Base-by-base conservation (phyloP, 306 rosid species). In the Cicer judaicum region DNA sequence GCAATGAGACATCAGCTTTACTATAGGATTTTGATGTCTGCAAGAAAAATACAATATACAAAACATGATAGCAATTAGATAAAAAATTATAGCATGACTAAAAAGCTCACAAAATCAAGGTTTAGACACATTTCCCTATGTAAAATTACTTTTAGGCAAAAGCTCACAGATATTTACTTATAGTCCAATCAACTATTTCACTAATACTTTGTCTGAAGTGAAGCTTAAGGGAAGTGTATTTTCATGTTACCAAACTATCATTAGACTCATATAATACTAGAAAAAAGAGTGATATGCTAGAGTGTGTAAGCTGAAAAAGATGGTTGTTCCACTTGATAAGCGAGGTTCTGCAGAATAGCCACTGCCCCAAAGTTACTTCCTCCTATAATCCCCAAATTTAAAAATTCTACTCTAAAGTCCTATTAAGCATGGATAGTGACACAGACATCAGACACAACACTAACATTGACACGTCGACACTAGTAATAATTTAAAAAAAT, bases 1-100 rank as follows among this genome's bases (percentile, higher is more conserved):
- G 98, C 86, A 70, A 83, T 10, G 87, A 76, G 8, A 93, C 88
- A 46, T 93, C 91, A 38, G 82, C 71, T 82, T 90, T 88, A 72
- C 79, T 79, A 84, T 82, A 89, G 74, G 81, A 52, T 80, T 87
- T 88, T 69, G 88, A 78, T 59, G 78, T 76, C 98, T 93, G 70
- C 73, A 72, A 78, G 61, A 38, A 84, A 63, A 66, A 84, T 36
- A 9, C 19, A 78, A 78, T 11, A 72, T 5, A 68, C n/a, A 73
- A 19, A 36, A 46, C 14, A 61, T 11, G 12, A 29, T 19, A 64
- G 6, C 5, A 50, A 73, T 10, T 57, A 13, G 70, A 55, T 40
- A 50, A 43, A 56, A 0, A 5, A 21, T 49, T 47, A 48, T 39
- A 41, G 10, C 12, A 66, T 47, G 15, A 9, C 46, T 41, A 50